Base-by-base conservation (phyloP, 805 yeast species). In the Wickerhamomyces mucosus region DNA sequence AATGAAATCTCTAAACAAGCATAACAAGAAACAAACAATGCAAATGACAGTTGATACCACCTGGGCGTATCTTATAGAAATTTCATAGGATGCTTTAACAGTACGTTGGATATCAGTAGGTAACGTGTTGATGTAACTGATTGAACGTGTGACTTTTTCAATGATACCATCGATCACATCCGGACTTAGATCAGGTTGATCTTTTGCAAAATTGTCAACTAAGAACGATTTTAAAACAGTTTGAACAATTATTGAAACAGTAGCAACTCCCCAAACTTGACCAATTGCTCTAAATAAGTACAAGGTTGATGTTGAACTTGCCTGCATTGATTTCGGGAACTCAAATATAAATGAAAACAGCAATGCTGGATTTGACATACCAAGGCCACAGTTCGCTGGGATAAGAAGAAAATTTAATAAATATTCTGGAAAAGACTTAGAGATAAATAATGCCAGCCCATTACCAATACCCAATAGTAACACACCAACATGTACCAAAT, bases 261-360 rank as follows among this genome's bases (percentile, higher is more conserved):
- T 46, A 0, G 84, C 63, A 15, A 74, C 74, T 27, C 81, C 82
- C 27, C 72, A 55, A 1, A 79, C 73, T 4, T 78, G 70, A 1
- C 80, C 80, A 4, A 76, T 67, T 9, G 78, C 65, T 49, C 81
- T 62, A 45, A 75, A 75, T 1, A 78, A 69, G 40, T 75, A 75
- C 41, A 72, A 76, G 30, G 75, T 69, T 4, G 80, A 70, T 0
- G 81, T 75, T 3, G 77, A 71, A 25, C 75, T 61, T 2, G 81
- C 78, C 48, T 78, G 86, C 42, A 63, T 63, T 29, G 70, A 66
- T 17, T 59, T 49, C 1, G 84, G 81, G 11, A 75, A 83, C 2
- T 82, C 70, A 5, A 84, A 78, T 37, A 78, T 76, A 58, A 77
- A 69, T 2, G 84, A 69, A 20, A 78, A 56, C 25, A 78, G 57